phyloP scores from a whole-genome alignment of 192 early-diverging fungal species.

The Entomortierella lignicola region DNA sequence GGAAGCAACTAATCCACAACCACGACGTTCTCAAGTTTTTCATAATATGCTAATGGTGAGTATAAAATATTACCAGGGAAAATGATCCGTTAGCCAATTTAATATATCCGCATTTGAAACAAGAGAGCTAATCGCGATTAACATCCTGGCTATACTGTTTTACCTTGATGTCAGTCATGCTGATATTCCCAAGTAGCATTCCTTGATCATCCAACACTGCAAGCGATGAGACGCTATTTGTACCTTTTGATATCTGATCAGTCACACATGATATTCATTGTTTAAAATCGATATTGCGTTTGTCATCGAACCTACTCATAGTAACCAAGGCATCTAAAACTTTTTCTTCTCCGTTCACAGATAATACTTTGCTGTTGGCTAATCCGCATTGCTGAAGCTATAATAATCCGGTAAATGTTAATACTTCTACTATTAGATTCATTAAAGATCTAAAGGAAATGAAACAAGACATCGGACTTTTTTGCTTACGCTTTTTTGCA shows the following conservation, averaged over 20 bases:
- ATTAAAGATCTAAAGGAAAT: not conserved
- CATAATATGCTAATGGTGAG: constrained; percentile 56
- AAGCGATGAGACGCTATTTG: constrained; percentile 71
- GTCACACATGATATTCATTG: not conserved
- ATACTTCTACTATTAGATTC: not conserved
- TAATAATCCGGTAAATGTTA: not conserved
- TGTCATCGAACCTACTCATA: constrained; percentile 28
- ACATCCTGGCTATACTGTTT: too few species aligned
- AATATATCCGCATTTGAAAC: too few species aligned
- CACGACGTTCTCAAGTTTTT: constrained; percentile 46
- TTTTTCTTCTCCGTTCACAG: constrained; percentile 45
- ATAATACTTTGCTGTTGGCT: constrained; percentile 21
- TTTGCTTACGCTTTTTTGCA: constrained; percentile 44
- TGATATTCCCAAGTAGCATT: constrained; percentile 70
- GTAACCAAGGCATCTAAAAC: constrained; percentile 42
- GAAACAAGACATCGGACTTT: not conserved
- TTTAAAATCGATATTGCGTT: not conserved
- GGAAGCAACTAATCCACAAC: constrained; percentile 51
- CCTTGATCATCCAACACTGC: constrained; percentile 68
- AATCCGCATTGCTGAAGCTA: constrained; percentile 47
- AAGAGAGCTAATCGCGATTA: too few species aligned
- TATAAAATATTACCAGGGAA: too few species aligned
- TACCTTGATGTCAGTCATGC: constrained; percentile 78
- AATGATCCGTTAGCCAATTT: too few species aligned
- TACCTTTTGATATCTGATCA: constrained; percentile 36